phyloP scores from a whole-genome alignment of 208 protist species.

The Angomonas ambiguus region DNA sequence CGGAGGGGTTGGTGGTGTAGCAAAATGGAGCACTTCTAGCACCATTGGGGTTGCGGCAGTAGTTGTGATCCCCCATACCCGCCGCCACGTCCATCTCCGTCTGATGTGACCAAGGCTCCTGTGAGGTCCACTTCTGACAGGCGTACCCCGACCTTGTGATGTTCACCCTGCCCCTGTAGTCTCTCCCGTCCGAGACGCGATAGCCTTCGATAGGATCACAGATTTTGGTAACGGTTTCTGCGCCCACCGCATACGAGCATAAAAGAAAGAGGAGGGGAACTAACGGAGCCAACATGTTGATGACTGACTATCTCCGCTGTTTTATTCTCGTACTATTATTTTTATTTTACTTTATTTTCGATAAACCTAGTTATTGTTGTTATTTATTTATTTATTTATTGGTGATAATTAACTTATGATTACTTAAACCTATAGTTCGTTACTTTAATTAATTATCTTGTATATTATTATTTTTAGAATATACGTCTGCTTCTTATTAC shows the following conservation, averaged over 20 bases:
- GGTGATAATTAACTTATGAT: no score
- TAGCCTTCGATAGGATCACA: constrained; percentile 29
- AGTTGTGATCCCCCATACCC: constrained; percentile 65
- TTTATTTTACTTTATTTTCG: no score
- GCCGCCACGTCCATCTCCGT: constrained; percentile 22
- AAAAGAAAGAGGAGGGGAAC: background rate
- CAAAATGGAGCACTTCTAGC: constrained; percentile 29
- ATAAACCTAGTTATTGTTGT: no score
- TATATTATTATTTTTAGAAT: no score
- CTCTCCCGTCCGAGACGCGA: constrained; percentile 34
- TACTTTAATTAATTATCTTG: no score
- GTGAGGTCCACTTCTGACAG: constrained; percentile 51
- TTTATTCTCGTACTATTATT: background rate
- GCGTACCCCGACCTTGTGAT: constrained; percentile 33
- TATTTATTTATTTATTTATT: no score
- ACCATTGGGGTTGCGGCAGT: constrained; percentile 65
- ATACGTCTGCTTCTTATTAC: background rate
- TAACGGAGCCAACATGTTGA: background rate
- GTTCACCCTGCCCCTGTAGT: constrained; percentile 68
- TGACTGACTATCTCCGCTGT: background rate
- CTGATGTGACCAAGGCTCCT: constrained; percentile 35
- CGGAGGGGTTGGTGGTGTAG: constrained; percentile 41
- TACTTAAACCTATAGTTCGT: no score
- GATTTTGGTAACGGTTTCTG: background rate
- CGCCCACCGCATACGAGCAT: background rate